A percentile compares a stretch with the other conserved stretches of the same genome.
phyloP scores from a whole-genome alignment of 208 protist species.

The Acanthamoeba lenticulata region DNA sequence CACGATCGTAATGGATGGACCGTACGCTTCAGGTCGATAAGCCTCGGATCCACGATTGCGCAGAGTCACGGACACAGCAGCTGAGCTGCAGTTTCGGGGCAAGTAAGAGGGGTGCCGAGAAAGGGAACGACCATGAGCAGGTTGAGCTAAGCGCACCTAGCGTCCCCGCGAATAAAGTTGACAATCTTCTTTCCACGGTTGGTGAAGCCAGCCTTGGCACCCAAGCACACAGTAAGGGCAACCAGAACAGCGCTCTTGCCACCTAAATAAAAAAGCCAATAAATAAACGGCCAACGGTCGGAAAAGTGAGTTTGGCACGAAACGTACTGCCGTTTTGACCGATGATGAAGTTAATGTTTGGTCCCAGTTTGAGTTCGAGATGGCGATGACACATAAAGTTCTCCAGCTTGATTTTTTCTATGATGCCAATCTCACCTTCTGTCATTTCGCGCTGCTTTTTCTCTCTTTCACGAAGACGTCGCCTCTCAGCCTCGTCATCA shows the following conservation, averaged over 20 bases:
- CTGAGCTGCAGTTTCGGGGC: slow-evolving; percentile 25
- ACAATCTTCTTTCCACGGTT: slow-evolving; percentile 75
- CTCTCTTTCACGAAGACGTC: not conserved
- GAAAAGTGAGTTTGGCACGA: not conserved
- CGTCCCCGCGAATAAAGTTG: slow-evolving; percentile 72
- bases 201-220: slow-evolving; percentile 75
- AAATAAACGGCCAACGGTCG: too few relatives aligned
- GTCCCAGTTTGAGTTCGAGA: slow-evolving; percentile 72
- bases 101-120: not conserved
- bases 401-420: slow-evolving; percentile 77
- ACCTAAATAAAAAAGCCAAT: slow-evolving; percentile 57
- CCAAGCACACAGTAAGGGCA: slow-evolving; percentile 75
- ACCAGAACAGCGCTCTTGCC: slow-evolving; percentile 78
- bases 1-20: slow-evolving; percentile 69
- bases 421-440: slow-evolving; percentile 75
- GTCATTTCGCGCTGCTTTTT: not conserved
- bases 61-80: slow-evolving; percentile 71
- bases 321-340: slow-evolving; percentile 81
- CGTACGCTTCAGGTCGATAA: slow-evolving; percentile 69
- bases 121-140: not conserved
- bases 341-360: slow-evolving; percentile 81
- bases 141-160: not conserved
- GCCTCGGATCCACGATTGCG: slow-evolving; percentile 78
- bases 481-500: not conserved
- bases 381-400: slow-evolving; percentile 83